These are phyloP conservation scores for Alternaria gansuensis DNA, from an alignment of 2,329 filamentous ascomycete species.

Conservation along the genomic window DNA sequence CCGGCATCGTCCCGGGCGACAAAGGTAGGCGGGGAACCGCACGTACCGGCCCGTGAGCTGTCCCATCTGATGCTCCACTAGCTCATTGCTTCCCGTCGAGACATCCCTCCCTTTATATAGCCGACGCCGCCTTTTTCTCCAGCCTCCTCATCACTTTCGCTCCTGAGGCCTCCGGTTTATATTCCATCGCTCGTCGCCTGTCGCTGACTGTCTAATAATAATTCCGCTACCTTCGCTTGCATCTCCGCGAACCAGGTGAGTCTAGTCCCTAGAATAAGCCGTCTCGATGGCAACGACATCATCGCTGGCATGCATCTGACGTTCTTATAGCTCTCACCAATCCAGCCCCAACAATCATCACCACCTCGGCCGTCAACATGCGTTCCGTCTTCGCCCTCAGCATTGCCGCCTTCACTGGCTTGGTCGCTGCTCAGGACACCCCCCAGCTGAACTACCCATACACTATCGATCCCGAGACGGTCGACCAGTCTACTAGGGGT, in stretches of 20 bases:
- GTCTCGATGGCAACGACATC: not conserved
- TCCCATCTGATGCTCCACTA: slow-evolving; percentile 28
- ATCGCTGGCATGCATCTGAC: not conserved
- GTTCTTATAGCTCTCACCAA: slow-evolving; percentile 16
- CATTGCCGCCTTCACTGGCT: slow-evolving; percentile 60
- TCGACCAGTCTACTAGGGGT: slow-evolving; percentile 64
- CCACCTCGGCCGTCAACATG: slow-evolving; percentile 49
- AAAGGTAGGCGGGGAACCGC: slow-evolving; percentile 9
- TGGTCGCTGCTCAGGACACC: slow-evolving; percentile 59
- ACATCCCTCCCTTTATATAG: slow-evolving; percentile 45
- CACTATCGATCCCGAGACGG: slow-evolving; percentile 70
- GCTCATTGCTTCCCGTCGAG: slow-evolving; percentile 30
- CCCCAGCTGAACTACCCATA: slow-evolving; percentile 45
- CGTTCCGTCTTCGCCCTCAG: slow-evolving; percentile 62
- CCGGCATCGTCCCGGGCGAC: slow-evolving; percentile 14
- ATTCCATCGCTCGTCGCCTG: slow-evolving; percentile 25
- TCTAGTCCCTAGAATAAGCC: slow-evolving; percentile 21
- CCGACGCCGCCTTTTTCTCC: slow-evolving; percentile 20
- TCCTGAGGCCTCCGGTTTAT: slow-evolving; percentile 27
- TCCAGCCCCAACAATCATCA: slow-evolving; percentile 9
- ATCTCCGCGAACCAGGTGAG: slow-evolving; percentile 12
- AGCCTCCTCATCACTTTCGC: slow-evolving; percentile 41
- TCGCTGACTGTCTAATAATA: slow-evolving; percentile 35
- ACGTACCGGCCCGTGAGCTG: slow-evolving; percentile 24
- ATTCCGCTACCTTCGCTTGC: slow-evolving; percentile 12